Evolutionary conservation across 495 filamentous ascomycete genomes (phyloP).

Genomic region (Aspergillus cavernicola): DNA sequence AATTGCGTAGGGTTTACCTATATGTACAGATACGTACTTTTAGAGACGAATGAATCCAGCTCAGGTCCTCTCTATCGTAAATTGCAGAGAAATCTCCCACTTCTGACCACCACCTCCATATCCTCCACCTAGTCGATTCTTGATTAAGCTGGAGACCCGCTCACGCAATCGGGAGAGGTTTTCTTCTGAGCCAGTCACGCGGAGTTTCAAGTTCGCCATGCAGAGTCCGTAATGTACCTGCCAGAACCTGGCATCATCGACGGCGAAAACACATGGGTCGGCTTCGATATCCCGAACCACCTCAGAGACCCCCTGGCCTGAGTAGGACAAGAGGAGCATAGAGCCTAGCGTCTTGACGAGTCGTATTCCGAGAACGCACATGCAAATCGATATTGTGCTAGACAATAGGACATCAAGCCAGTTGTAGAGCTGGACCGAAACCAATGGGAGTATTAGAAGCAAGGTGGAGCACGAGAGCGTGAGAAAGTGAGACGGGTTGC

Average conservation of each 20-base stretch:
- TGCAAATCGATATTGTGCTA: slow-evolving; percentile 70
- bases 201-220: slow-evolving; percentile 89
- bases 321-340: slow-evolving; percentile 94
- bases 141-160: slow-evolving; percentile 71
- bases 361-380: slow-evolving; percentile 80
- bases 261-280: slow-evolving; percentile 66
- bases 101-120: slow-evolving; percentile 77
- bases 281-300: slow-evolving; percentile 80
- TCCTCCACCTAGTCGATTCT: slow-evolving; percentile 80
- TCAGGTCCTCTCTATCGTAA: slow-evolving; percentile 38
- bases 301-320: slow-evolving; percentile 60
- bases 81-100: slow-evolving; percentile 76
- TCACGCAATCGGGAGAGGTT: slow-evolving; percentile 66
- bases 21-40: neutral
- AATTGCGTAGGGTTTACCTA: neutral
- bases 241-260: slow-evolving; percentile 94
- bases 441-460: slow-evolving; percentile 77
- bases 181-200: slow-evolving; percentile 62
- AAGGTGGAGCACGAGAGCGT: slow-evolving; percentile 80
- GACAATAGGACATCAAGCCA: slow-evolving; percentile 83
- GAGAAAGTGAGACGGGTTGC: slow-evolving; percentile 90
- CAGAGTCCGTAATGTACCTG: slow-evolving; percentile 96
- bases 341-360: slow-evolving; percentile 80
- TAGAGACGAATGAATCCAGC: neutral
- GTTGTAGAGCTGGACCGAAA: slow-evolving; percentile 68